phyloP scores from a whole-genome alignment of 768 basidiomycete genomes.

The Hericium rajendrae region DNA sequence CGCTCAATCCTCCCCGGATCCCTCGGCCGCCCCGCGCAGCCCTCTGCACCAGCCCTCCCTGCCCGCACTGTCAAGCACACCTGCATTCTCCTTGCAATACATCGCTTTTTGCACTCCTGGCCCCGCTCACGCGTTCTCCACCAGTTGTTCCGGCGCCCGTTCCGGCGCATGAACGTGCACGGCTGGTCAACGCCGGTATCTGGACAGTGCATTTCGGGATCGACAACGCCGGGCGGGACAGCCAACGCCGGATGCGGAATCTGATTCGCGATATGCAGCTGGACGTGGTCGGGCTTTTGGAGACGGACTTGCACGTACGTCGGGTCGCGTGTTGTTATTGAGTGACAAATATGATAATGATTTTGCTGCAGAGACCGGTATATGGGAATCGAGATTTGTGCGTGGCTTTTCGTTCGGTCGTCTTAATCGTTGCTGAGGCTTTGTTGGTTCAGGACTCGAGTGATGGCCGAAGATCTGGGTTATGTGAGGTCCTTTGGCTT shows the following conservation, averaged over 20 bases:
- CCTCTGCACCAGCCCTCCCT: conserved; percentile 3
- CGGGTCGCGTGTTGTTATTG: too few species aligned
- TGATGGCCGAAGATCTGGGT: conserved; percentile 67
- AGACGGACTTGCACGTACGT: conserved; percentile 77
- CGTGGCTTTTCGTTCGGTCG: conserved; percentile 15
- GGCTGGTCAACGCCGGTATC: conserved; percentile 73
- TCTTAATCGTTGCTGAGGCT: conserved; percentile 1
- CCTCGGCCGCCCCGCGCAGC: background rate
- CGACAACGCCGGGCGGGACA: conserved; percentile 65
- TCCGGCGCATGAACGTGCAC: conserved; percentile 48
- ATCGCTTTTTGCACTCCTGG: conserved; percentile 10
- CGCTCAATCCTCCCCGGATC: conserved; percentile 9
- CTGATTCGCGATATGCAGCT: conserved; percentile 70
- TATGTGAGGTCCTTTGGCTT: conserved; percentile 42
- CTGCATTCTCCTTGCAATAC: conserved; percentile 10
- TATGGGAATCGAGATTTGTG: conserved; percentile 85
- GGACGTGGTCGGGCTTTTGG: conserved; percentile 77
- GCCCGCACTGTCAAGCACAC: conserved; percentile 3
- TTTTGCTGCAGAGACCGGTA: conserved; percentile 44
- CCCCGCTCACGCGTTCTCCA: conserved; percentile 6
- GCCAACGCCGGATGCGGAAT: conserved; percentile 57
- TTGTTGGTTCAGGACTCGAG: conserved; percentile 46
- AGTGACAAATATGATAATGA: too few species aligned
- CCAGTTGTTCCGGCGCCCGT: conserved; percentile 17
- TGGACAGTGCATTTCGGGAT: conserved; percentile 92